A percentile compares a stretch with the other conserved stretches of the same genome.
Evolutionary conservation across 2,329 filamentous ascomycete species (phyloP).

Genomic region (Ophiostoma montium): DNA sequence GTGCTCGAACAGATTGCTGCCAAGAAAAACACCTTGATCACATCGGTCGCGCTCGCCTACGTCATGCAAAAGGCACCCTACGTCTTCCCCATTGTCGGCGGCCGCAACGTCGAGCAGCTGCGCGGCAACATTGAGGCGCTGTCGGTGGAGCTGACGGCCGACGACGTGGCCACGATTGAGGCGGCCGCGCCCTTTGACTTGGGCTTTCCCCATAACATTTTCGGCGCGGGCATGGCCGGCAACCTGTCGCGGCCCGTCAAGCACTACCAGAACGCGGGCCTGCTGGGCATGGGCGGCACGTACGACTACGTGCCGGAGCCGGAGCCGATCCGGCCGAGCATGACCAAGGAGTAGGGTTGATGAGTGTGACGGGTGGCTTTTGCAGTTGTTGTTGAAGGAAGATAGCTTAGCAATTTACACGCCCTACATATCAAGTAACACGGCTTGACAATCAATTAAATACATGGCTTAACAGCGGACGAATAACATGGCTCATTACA

Average conservation of each 20-base stretch:
- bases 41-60: slow-evolving; percentile 52
- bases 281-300: slow-evolving; percentile 31
- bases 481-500: too few species aligned
- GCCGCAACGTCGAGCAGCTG: slow-evolving; percentile 54
- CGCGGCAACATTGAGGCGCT: slow-evolving; percentile 57
- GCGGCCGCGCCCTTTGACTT: slow-evolving; percentile 44
- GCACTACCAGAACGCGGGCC: slow-evolving; percentile 27
- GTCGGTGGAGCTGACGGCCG: slow-evolving; percentile 38
- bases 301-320: slow-evolving; percentile 35
- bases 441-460: too few species aligned
- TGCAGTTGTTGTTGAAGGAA: too few species aligned
- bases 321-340: slow-evolving; percentile 28
- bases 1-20: slow-evolving; percentile 35
- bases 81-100: slow-evolving; percentile 61
- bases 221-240: slow-evolving; percentile 26
- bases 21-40: slow-evolving; percentile 28
- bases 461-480: too few species aligned
- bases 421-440: too few species aligned
- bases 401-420: too few species aligned
- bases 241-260: slow-evolving; percentile 17
- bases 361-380: too few species aligned
- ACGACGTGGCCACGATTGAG: slow-evolving; percentile 56
- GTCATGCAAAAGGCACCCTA: slow-evolving; percentile 58
- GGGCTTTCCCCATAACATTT: slow-evolving; percentile 52
- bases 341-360: slow-evolving; percentile 25